Evolutionary conservation across 2,329 filamentous ascomycete genomes (phyloP), one percentile per base, ranked within the genome.

Genomic region (Aspergillus sp.): DNA sequence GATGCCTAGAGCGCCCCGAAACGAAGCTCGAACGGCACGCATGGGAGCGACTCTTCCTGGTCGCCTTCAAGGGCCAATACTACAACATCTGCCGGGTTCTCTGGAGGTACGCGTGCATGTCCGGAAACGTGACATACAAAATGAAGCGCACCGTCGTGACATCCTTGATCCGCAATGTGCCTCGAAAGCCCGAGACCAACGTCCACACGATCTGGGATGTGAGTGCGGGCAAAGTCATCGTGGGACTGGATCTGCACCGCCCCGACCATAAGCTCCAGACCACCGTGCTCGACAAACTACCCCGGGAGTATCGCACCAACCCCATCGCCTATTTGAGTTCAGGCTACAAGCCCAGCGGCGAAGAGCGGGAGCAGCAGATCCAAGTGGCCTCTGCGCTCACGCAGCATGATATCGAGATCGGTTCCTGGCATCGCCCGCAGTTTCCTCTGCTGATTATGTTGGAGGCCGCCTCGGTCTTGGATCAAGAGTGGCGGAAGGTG

Each of bases 41-140:
- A 1, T 77, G 74, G 60, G 70, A 77, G 28, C 65, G 69, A 13
- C 69, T 83, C 15, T 82, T 82, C 55, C 59, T 73, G 17, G 66
- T 74, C n/a, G 79, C 79, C 6, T 80, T 74, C 72, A 69, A 69
- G 19, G 62, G 60, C 48, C 69, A 69, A 21, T 65, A 69, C 38
- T 78, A 77, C 62, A 83, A 82, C 56, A 67, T 79, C 10, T 78
- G 76, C 54, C 77, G 77, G 10, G 78, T 82, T 8, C 61, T 83
- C 5, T 83, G 81, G 81, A 72, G 72, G 62, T 81, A 81, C 68
- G 78, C 80, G 5, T 82, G 80, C 63, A 70, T 81, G 58, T 55
- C 72, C 15, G 70, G 69, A 8, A 43, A 50, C 10, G 74, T 76
- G 10, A 77, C 69, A 15, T 60, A 60, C 25, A 63, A 64, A 4